Conservation (phyloP, 768 basidiomycete genomes). For the Tricholoma hemisulphureum region DNA sequence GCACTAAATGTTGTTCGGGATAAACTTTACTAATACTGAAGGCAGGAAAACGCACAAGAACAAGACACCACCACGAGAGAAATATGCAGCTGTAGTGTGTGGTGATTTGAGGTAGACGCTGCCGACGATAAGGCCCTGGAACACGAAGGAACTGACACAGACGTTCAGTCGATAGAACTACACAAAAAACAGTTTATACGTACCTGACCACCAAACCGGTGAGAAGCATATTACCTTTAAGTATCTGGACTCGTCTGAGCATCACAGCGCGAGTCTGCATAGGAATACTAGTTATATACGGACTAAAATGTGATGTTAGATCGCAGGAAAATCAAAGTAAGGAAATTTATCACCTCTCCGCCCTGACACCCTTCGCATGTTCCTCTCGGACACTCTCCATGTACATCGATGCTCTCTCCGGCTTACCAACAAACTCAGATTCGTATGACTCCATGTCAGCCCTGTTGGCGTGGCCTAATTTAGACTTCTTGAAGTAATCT, state of each 20-base stretch:
- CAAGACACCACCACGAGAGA: constrained; percentile 56
- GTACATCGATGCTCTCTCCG: constrained; percentile 22
- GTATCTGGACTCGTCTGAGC: constrained; percentile 37
- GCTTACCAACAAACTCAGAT: not conserved
- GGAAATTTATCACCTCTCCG: not conserved
- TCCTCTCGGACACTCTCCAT: not conserved
- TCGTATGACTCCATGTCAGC: constrained; percentile 50
- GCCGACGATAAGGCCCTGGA: constrained; percentile 24
- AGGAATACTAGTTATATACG: constrained; percentile 34
- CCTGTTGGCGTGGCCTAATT: constrained; percentile 33
- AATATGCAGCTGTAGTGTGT: constrained; percentile 44
- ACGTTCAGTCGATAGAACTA: not conserved
- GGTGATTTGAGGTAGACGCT: constrained; percentile 49
- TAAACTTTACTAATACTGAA: too few species aligned
- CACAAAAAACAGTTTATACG: constrained; percentile 22
- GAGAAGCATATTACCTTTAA: constrained; percentile 30
- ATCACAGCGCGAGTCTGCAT: constrained; percentile 41
- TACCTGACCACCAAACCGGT: constrained; percentile 26
- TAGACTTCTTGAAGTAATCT: constrained; percentile 33
- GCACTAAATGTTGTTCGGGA: constrained; percentile 36
- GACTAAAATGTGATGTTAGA: constrained; percentile 21
- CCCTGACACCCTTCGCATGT: constrained; percentile 36
- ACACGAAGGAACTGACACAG: constrained; percentile 33
- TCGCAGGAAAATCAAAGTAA: not conserved
- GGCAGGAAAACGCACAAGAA: constrained; percentile 25